These are phyloP conservation scores for Hyaloscypha hepaticicola DNA, from an alignment of 495 filamentous ascomycete species.

Conservation along the genomic window DNA sequence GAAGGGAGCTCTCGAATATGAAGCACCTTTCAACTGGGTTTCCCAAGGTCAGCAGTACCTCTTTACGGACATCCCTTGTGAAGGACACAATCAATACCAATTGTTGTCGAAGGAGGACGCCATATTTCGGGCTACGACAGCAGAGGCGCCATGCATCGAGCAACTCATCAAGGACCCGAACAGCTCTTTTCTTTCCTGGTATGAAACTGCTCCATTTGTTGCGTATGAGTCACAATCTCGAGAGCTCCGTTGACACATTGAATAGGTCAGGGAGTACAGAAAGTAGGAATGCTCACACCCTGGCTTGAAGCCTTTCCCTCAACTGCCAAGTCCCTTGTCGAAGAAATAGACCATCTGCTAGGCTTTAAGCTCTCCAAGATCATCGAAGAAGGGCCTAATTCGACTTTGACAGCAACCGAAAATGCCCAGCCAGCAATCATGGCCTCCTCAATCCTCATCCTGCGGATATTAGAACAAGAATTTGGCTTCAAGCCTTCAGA, in stretches of 20 bases:
- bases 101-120: background rate
- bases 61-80: slow-evolving; percentile 10
- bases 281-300: slow-evolving; percentile 83
- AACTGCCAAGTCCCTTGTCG: slow-evolving; percentile 67
- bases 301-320: slow-evolving; percentile 83
- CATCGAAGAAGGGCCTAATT: slow-evolving; percentile 76
- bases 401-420: slow-evolving; percentile 72
- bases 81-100: background rate
- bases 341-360: slow-evolving; percentile 79
- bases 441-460: slow-evolving; percentile 86
- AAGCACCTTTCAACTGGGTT: background rate
- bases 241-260: slow-evolving; percentile 4
- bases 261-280: slow-evolving; percentile 89
- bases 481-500: slow-evolving; percentile 72
- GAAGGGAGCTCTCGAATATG: slow-evolving; percentile 1
- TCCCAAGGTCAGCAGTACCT: background rate
- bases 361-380: slow-evolving; percentile 68
- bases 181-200: slow-evolving; percentile 87
- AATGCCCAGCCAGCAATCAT: slow-evolving; percentile 96
- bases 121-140: background rate
- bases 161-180: slow-evolving; percentile 50
- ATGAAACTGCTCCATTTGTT: slow-evolving; percentile 27
- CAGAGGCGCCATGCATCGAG: slow-evolving; percentile 27
- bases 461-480: slow-evolving; percentile 82
- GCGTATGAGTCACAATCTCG: background rate